Evolutionary conservation across 768 basidiomycete genomes (phyloP).

Genomic region (Omphalotus guepiniiformis): DNA sequence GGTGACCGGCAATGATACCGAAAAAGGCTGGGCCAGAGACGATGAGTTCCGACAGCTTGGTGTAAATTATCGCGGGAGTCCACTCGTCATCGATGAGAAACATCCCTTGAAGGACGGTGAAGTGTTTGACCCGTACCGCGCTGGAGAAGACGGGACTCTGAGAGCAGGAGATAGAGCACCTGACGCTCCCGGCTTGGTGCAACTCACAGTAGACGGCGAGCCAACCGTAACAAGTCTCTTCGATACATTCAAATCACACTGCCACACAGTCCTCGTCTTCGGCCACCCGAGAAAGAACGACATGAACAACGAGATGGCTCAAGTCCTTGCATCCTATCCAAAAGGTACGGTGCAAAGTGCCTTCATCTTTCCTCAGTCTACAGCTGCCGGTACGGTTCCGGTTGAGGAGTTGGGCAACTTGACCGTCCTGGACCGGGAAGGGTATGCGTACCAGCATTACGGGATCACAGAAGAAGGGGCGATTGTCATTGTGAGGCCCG

Average conservation of each 20-base stretch:
- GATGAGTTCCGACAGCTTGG: slow-evolving; percentile 20
- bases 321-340: slow-evolving; percentile 17
- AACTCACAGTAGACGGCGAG: slow-evolving; percentile 13
- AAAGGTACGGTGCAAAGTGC: slow-evolving; percentile 23
- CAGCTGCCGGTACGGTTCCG: slow-evolving; percentile 6
- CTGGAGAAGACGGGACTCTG: slow-evolving; percentile 20
- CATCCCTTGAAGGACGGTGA: not conserved
- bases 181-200: slow-evolving; percentile 32
- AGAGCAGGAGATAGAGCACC: slow-evolving; percentile 43
- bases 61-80: slow-evolving; percentile 23
- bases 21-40: slow-evolving; percentile 9
- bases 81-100: slow-evolving; percentile 20
- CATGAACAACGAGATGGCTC: slow-evolving; percentile 1
- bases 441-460: slow-evolving; percentile 30
- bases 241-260: slow-evolving; percentile 26
- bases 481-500: slow-evolving; percentile 39
- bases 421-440: slow-evolving; percentile 31
- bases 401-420: slow-evolving; percentile 18
- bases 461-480: slow-evolving; percentile 30
- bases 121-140: slow-evolving; percentile 19
- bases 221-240: slow-evolving; percentile 26
- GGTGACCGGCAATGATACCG: too few species aligned
- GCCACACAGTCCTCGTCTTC: slow-evolving; percentile 43
- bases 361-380: slow-evolving; percentile 19
- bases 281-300: slow-evolving; percentile 15